A percentile compares a stretch with the other conserved stretches of the same genome.
phyloP scores from a whole-genome alignment of 257 asterid species.

The Ajuga chamaepitys region DNA sequence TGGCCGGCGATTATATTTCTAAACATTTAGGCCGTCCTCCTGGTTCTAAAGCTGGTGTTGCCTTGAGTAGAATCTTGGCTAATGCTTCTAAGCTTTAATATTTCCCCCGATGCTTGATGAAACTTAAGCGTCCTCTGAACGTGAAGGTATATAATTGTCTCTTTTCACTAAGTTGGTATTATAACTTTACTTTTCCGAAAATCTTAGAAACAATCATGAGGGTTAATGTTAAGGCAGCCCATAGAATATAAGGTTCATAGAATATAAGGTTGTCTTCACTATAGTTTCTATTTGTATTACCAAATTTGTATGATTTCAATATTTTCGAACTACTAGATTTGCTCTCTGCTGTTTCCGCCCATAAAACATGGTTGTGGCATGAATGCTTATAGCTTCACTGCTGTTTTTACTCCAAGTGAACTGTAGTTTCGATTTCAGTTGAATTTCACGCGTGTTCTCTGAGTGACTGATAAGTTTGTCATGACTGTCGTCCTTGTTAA shows the following conservation, averaged over 20 bases:
- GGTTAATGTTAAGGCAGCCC: not conserved
- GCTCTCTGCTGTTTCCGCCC: not conserved
- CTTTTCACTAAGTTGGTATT: not conserved
- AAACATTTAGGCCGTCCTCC: constrained; percentile 62
- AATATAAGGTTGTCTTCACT: not conserved
- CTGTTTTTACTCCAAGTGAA: not conserved
- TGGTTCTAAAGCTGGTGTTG: constrained; percentile 77
- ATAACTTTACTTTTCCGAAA: not conserved
- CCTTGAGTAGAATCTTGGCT: constrained; percentile 45
- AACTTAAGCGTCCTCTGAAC: not conserved
- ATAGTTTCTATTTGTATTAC: not conserved
- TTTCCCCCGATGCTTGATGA: not conserved
- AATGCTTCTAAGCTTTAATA: constrained; percentile 67
- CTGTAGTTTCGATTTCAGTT: not conserved
- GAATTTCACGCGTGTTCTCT: not conserved
- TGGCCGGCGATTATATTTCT: constrained; percentile 82
- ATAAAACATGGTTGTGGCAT: not conserved
- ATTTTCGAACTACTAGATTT: not conserved
- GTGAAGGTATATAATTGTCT: not conserved
- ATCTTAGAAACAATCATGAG: not conserved
- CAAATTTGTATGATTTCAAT: not conserved
- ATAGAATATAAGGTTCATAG: no score
- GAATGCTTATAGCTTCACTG: not conserved
- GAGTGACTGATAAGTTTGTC: not conserved
- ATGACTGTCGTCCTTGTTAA: constrained; percentile 15